phyloP scores from a whole-genome alignment of 148 eudicot species.

The Fagopyrum tataricum region DNA sequence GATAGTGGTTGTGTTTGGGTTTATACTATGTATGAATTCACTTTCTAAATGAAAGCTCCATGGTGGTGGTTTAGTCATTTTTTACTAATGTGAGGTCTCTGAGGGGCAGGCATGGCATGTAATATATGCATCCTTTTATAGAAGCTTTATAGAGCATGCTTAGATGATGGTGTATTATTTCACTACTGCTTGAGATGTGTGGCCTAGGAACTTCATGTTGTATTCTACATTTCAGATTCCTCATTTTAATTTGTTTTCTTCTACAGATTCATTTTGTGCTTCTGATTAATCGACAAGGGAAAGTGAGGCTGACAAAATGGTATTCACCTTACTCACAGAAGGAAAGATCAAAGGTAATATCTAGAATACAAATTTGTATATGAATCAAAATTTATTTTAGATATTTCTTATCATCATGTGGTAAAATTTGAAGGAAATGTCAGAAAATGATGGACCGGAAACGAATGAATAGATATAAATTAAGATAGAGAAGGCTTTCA shows the following conservation, averaged over 20 bases:
- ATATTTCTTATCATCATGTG: not conserved
- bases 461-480: no score
- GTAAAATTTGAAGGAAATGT: not conserved
- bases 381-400: not conserved
- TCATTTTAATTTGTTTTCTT: not conserved
- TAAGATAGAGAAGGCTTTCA: no score
- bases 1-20: no score
- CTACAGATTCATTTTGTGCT: constrained; percentile 83
- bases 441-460: no score
- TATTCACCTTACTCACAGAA: constrained; percentile 86
- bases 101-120: not conserved
- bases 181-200: no score
- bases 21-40: no score
- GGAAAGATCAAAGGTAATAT: constrained; percentile 70
- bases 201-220: not conserved
- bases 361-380: not conserved
- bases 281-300: constrained; percentile 84
- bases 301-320: constrained; percentile 91
- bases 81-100: not conserved
- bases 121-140: not conserved
- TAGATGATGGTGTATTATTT: not conserved
- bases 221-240: not conserved
- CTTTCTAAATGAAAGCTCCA: no score
- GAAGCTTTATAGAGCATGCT: not conserved
- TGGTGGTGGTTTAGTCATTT: no score